Percentiles rank a stretch among this genome's conserved stretches.
phyloP scores from a whole-genome alignment of 2,329 filamentous ascomycete species.

The Metarhizium guizhouense region DNA sequence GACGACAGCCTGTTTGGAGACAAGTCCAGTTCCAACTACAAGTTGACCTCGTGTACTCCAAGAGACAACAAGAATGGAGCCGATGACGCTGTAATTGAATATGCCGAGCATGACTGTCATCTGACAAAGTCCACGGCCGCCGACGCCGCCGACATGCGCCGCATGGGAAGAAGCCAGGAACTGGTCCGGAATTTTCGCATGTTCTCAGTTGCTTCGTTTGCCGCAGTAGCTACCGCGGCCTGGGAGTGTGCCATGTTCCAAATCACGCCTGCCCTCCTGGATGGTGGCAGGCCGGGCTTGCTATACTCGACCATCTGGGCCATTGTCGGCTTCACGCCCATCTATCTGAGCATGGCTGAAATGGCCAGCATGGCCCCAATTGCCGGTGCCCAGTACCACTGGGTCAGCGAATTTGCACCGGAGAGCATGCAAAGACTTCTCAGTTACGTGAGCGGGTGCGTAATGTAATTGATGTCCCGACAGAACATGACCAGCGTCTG shows the following conservation, averaged over 20 bases:
- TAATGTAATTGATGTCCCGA: not conserved
- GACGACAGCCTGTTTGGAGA: not conserved
- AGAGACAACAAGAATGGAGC: too few relatives aligned
- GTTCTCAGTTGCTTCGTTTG: conserved; percentile 5
- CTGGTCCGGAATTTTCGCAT: conserved; percentile 5
- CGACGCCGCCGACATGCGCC: conserved; percentile 6
- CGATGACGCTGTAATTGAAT: not conserved
- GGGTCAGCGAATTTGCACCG: conserved; percentile 9
- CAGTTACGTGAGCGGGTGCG: conserved; percentile 5
- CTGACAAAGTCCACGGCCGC: not conserved
- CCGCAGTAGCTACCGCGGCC: conserved; percentile 1
- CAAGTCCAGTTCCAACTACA: too few relatives aligned
- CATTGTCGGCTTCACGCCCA: conserved; percentile 4
- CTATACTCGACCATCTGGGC: conserved; percentile 3
- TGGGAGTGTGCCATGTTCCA: conserved; percentile 4
- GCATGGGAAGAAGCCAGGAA: conserved; percentile 5
- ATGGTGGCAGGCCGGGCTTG: conserved; percentile 4
- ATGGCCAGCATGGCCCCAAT: conserved; percentile 12
- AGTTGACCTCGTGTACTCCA: too few relatives aligned
- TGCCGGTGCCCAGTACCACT: conserved; percentile 13
- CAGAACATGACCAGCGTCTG: not conserved
- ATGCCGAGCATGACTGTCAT: not conserved
- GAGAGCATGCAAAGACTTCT: conserved; percentile 4
- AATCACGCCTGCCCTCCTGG: conserved; percentile 1
- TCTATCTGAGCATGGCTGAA: conserved; percentile 10